Base-by-base conservation (phyloP, 208 protist species). In the Polymyxa betae region DNA sequence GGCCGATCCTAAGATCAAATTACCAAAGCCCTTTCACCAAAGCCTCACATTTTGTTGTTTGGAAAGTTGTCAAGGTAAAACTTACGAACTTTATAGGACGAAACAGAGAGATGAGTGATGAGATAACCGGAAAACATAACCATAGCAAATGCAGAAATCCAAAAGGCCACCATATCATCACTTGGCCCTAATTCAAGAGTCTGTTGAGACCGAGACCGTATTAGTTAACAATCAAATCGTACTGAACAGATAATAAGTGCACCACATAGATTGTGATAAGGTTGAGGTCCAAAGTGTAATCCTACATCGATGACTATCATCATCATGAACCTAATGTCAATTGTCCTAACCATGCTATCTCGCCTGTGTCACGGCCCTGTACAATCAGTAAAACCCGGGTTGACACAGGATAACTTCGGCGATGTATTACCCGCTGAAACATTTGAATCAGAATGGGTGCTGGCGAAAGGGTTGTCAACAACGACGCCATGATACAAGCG, bases 121-220 rank as follows among this genome's bases (percentile, higher is more conserved):
- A 82, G 72, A 43, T 82, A 82, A 20, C 5, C 5, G 10, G 40
- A 82, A 43, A 40, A 82, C 35, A 43, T 82, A 45, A 82, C 5
- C 16, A n/a, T 43, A 35, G 35, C 72, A 82, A 82, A 82, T 5
- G 40, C 72, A 40, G 35, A 38, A 12, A 82, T 35, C 72, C 72
- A 82, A 82, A 82, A 43, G 35, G 72, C 72, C 35, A 82, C 72
- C 16, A 43, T 35, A 82, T 82, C 72, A 82, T 82, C n/a, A 43
- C 35, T 82, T 35, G 72, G 72, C 35, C 72, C 72, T 82, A 82
- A n/a, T 43, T 82, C 5, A 82, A 16, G 72, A 82, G 5, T 40
- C 10, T 35, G 72, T 5, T 45, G 5, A 82, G 72, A 82, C 35
- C 5, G 16, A 5, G 35, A 20, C 40, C 35, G 72, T 20, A 38